Evolutionary conservation across 176 grass and related monocot species (phyloP).

Genomic region (Urochloa ruziziensis): DNA sequence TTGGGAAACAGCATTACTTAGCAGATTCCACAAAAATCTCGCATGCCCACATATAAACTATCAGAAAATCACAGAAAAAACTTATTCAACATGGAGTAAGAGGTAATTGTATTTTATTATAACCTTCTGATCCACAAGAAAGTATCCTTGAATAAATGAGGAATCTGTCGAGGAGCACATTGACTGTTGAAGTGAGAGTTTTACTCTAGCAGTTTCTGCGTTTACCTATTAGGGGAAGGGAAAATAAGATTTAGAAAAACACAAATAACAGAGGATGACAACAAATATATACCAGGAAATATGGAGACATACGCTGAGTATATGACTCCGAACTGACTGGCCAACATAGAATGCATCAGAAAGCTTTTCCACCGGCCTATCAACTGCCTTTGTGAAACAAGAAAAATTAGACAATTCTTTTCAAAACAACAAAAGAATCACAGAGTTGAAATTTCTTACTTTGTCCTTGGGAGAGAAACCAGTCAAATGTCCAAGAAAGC

Average conservation of each 20-base stretch:
- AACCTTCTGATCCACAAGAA: constrained; percentile 87
- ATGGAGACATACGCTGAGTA: constrained; percentile 63
- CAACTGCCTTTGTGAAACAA: constrained; percentile 66
- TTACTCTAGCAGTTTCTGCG: constrained; percentile 71
- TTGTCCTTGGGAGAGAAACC: constrained; percentile 92
- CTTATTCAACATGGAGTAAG: constrained; percentile 23
- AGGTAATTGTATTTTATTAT: neutral
- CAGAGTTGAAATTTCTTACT: constrained; percentile 52
- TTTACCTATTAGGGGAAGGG: constrained; percentile 49
- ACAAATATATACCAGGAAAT: neutral
- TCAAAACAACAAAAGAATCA: neutral
- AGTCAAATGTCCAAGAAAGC: constrained; percentile 90
- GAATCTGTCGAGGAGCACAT: constrained; percentile 70
- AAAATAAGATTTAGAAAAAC: constrained; percentile 11
- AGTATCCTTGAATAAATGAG: constrained; percentile 88
- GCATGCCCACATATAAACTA: neutral
- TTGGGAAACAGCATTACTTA: constrained; percentile 1
- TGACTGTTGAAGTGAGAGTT: constrained; percentile 83
- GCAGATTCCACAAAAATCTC: neutral
- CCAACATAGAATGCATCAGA: constrained; percentile 76
- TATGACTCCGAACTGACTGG: constrained; percentile 79
- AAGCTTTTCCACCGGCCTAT: constrained; percentile 61
- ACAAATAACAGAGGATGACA: constrained; percentile 13
- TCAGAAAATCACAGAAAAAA: neutral
- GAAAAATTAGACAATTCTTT: constrained; percentile 39